Evolutionary conservation across 225 moss, liverwort and hornwort species (phyloP).

Genomic region (Sphagnum tenellum): DNA sequence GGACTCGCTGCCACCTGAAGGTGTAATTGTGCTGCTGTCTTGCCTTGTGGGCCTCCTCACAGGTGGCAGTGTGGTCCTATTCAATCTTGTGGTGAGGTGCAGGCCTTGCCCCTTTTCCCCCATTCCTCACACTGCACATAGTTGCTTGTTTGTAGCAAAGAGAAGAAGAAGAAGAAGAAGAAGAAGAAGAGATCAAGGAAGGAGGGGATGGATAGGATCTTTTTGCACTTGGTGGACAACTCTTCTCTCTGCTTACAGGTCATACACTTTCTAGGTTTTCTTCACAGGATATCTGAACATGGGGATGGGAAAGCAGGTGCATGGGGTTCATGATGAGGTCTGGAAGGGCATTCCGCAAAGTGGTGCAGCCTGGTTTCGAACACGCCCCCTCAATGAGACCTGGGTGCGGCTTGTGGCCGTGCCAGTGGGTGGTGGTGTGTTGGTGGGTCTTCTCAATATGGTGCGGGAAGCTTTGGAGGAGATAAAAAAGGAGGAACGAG

Average conservation of each 20-base stretch:
- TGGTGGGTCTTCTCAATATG: slow-evolving; percentile 75
- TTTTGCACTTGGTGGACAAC: no score
- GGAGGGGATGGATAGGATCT: no score
- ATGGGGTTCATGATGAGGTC: slow-evolving; percentile 65
- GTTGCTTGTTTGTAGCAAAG: no score
- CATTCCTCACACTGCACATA: no score
- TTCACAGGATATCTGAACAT: no score
- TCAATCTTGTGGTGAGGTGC: slow-evolving; percentile 72
- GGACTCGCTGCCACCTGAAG: slow-evolving; percentile 89
- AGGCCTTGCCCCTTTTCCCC: slow-evolving; percentile 4
- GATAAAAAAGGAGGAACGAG: slow-evolving; percentile 7
- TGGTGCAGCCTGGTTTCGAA: slow-evolving; percentile 83
- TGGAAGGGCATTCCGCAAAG: slow-evolving; percentile 63
- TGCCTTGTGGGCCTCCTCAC: slow-evolving; percentile 87
- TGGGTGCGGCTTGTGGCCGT: slow-evolving; percentile 64
- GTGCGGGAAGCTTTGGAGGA: slow-evolving; percentile 45
- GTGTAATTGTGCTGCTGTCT: slow-evolving; percentile 81
- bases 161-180: no score
- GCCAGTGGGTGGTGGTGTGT: slow-evolving; percentile 73
- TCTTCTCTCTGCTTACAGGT: no score
- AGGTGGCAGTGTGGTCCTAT: slow-evolving; percentile 77
- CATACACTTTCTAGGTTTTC: no score
- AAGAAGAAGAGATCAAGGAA: no score
- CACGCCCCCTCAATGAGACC: slow-evolving; percentile 48
- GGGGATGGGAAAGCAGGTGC: slow-evolving; percentile 30